Evolutionary conservation across 2,329 filamentous ascomycete genomes (phyloP).

Genomic region (Alternaria dauci): DNA sequence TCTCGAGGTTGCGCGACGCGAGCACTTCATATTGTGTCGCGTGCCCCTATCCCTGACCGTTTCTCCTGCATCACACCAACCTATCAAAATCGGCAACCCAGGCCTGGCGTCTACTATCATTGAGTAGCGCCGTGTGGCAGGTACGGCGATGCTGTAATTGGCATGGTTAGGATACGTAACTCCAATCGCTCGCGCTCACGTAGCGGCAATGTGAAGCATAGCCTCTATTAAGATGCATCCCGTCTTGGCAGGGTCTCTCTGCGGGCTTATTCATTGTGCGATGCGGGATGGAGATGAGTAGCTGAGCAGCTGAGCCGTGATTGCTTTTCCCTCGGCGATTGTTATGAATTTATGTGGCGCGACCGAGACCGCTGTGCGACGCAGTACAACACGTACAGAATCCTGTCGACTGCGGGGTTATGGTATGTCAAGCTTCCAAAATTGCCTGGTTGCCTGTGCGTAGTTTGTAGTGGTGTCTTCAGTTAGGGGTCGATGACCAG

Average conservation of each 20-base stretch:
- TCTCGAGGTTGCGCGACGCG: not conserved
- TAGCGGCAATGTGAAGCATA: constrained; percentile 1
- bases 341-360: not conserved
- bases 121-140: not conserved
- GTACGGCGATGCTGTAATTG: not conserved
- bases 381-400: not conserved
- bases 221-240: not conserved
- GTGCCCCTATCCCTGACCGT: not conserved
- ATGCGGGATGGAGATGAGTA: not conserved
- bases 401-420: not conserved
- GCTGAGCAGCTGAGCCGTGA: not conserved
- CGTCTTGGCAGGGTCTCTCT: constrained; percentile 1
- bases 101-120: not conserved
- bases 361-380: not conserved
- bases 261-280: not conserved
- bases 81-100: not conserved
- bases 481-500: not conserved
- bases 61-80: not conserved
- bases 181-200: not conserved
- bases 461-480: not conserved
- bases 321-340: not conserved
- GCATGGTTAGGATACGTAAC: not conserved
- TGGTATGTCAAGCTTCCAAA: not conserved
- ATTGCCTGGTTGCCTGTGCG: not conserved
- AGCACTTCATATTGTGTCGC: constrained; percentile 3